These are phyloP conservation scores for Solanum sejunctum DNA, from an alignment of 257 asterid species.

Conservation along the genomic window DNA sequence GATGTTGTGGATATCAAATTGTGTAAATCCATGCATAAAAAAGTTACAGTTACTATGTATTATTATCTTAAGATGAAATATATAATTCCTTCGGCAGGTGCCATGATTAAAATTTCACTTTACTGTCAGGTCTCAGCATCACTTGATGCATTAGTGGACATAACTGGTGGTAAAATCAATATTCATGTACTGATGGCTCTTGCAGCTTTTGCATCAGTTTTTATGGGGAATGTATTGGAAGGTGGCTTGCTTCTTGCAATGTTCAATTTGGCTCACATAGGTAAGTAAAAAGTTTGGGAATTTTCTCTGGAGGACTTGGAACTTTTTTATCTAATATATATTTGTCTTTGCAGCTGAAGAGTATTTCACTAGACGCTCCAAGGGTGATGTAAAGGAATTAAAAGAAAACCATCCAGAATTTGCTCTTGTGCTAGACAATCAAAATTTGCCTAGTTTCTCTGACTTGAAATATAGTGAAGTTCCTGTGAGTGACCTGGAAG, in stretches of 20 bases:
- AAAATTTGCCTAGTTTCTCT: constrained; percentile 47
- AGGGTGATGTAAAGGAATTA: constrained; percentile 78
- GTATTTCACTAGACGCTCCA: constrained; percentile 77
- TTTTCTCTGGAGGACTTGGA: background rate
- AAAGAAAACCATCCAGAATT: constrained; percentile 88
- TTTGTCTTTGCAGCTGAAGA: constrained; percentile 63
- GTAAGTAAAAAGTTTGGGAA: constrained; percentile 6
- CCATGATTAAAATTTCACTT: background rate
- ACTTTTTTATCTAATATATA: background rate
- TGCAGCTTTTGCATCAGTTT: constrained; percentile 93
- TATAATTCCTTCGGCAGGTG: background rate
- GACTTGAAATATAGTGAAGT: constrained; percentile 55
- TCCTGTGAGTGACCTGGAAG: constrained; percentile 67
- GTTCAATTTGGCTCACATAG: constrained; percentile 94
- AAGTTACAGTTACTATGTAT: background rate
- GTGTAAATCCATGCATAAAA: background rate
- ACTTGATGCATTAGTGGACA: constrained; percentile 72
- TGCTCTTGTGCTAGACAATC: constrained; percentile 32
- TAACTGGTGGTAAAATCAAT: constrained; percentile 77
- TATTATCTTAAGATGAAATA: background rate
- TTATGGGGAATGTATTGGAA: constrained; percentile 87
- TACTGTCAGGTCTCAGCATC: constrained; percentile 69
- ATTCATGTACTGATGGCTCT: constrained; percentile 98
- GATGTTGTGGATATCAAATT: background rate
- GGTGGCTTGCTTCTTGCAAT: constrained; percentile 96